Evolutionary conservation across 2,329 filamentous ascomycete species (phyloP).

Genomic region (Colletotrichum brevisporum): DNA sequence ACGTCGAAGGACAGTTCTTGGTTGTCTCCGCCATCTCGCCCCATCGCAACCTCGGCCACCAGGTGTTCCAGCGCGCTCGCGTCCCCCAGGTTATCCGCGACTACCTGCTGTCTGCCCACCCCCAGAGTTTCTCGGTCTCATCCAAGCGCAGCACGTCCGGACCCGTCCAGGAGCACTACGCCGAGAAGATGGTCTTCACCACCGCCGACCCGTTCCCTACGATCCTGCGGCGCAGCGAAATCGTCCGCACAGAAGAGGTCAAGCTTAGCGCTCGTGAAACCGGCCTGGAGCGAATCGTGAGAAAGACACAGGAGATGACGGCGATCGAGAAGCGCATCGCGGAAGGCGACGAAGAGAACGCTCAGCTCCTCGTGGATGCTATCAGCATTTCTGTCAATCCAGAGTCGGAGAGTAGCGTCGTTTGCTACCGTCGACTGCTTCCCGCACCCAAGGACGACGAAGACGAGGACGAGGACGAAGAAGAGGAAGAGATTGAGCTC

Average conservation of each 20-base stretch:
- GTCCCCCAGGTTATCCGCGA: conserved; percentile 89
- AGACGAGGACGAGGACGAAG: conserved; percentile 53
- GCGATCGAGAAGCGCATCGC: conserved; percentile 80
- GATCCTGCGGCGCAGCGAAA: conserved; percentile 89
- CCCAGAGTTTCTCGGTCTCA: conserved; percentile 84
- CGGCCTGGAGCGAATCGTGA: conserved; percentile 89
- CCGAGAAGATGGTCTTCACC: conserved; percentile 87
- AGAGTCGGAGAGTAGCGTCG: conserved; percentile 81
- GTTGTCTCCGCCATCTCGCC: conserved; percentile 85
- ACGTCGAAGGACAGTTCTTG: conserved; percentile 91
- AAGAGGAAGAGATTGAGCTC: conserved; percentile 64
- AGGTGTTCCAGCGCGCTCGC: conserved; percentile 89
- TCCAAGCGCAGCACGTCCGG: conserved; percentile 79
- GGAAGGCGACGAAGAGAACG: conserved; percentile 79
- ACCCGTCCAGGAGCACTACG: conserved; percentile 78
- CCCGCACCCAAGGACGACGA: conserved; percentile 63
- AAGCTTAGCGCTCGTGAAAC: conserved; percentile 83
- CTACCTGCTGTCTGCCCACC: conserved; percentile 83
- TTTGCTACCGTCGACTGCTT: conserved; percentile 82
- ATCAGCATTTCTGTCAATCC: conserved; percentile 83
- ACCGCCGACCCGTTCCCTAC: conserved; percentile 92
- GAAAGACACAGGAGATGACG: conserved; percentile 90
- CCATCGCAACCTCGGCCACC: conserved; percentile 85
- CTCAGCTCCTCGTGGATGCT: conserved; percentile 80
- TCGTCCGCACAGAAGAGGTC: conserved; percentile 77